A percentile compares a stretch with the other conserved stretches of the same genome.
phyloP scores from a whole-genome alignment of 495 filamentous ascomycete species.

The Neurospora cerealis region DNA sequence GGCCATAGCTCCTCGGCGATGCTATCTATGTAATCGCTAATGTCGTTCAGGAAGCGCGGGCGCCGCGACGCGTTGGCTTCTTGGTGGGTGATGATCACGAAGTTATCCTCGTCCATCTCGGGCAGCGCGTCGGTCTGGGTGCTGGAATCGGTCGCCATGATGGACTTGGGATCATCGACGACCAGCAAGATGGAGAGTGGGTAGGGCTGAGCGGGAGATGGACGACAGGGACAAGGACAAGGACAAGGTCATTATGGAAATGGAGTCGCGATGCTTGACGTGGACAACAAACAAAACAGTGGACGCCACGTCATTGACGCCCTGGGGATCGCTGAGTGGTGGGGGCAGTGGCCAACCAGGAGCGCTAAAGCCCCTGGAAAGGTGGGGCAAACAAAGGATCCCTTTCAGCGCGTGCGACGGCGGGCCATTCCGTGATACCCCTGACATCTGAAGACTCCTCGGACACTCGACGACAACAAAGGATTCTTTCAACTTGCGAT shows the following conservation, averaged over 20 bases:
- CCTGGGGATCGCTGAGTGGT: neutral
- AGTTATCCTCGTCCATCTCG: neutral
- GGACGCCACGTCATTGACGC: neutral
- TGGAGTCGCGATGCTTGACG: neutral
- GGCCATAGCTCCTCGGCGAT: slow-evolving; percentile 28
- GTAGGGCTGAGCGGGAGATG: neutral
- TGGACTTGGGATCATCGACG: neutral
- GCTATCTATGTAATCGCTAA: slow-evolving; percentile 27
- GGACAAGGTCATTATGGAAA: neutral
- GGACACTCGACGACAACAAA: neutral
- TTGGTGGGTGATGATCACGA: slow-evolving; percentile 10
- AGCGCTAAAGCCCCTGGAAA: neutral
- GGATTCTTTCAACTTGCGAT: neutral
- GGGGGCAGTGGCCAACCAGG: neutral
- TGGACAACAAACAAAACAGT: neutral
- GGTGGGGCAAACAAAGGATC: neutral
- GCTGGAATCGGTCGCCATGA: neutral
- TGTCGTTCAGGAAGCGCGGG: slow-evolving; percentile 18
- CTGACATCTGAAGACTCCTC: no score
- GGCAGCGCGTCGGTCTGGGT: neutral
- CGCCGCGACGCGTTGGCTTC: slow-evolving; percentile 3
- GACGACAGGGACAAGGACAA: neutral
- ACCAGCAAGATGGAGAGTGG: neutral
- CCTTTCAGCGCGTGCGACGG: neutral
- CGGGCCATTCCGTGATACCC: neutral